Conservation (phyloP, 305 asterid genomes). For the Fraxinus velutina region DNA sequence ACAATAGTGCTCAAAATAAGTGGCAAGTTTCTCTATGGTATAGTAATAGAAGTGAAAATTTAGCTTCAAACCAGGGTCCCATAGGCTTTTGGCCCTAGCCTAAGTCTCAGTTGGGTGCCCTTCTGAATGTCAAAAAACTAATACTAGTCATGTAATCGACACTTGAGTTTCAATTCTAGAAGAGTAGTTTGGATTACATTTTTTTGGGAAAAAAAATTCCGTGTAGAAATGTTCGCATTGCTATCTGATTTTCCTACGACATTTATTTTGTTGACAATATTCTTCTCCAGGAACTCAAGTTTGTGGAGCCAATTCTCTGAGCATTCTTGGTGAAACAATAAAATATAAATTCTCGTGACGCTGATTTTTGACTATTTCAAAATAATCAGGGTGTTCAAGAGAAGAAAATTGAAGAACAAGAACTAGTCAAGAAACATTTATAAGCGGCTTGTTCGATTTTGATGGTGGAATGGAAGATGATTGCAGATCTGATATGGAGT, state of each 20-base stretch:
- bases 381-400: neutral
- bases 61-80: neutral
- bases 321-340: neutral
- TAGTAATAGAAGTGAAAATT: neutral
- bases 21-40: neutral
- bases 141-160: neutral
- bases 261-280: neutral
- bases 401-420: neutral
- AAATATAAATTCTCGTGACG: neutral
- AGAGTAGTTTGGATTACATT: neutral
- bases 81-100: neutral
- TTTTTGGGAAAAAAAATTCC: neutral
- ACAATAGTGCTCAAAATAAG: neutral
- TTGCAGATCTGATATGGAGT: neutral
- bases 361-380: neutral
- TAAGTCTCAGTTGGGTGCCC: neutral
- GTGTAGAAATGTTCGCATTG: neutral
- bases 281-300: neutral
- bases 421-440: neutral
- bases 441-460: neutral
- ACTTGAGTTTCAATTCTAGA: neutral
- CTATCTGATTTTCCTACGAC: neutral
- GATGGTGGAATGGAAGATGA: neutral
- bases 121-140: neutral
- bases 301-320: neutral